A percentile compares a stretch with the other conserved stretches of the same genome.
Conservation (phyloP, 257 asterid genomes). For the Solanum chilense region DNA sequence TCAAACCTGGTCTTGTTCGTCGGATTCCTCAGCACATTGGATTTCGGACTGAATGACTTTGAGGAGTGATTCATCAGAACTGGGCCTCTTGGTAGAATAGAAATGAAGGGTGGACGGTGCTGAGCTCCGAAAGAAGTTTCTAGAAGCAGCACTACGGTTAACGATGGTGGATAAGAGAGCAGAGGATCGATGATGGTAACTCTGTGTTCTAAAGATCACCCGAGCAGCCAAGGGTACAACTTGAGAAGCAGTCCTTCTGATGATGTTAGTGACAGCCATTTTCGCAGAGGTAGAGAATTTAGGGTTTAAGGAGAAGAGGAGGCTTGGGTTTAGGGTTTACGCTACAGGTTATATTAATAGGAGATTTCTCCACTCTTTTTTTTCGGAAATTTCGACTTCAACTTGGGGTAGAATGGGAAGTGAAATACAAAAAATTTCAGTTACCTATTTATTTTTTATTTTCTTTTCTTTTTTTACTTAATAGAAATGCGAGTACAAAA, state of each 20-base stretch:
- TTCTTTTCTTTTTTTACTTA: too few relatives aligned
- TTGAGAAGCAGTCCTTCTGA: constrained; percentile 44
- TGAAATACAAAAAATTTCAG: neutral
- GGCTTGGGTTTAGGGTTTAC: neutral
- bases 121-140: constrained; percentile 14
- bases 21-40: constrained; percentile 32
- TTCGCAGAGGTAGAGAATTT: neutral
- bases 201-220: constrained; percentile 27
- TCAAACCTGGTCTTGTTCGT: neutral
- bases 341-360: neutral
- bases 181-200: constrained; percentile 24
- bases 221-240: constrained; percentile 39
- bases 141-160: constrained; percentile 2
- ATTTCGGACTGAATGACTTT: constrained; percentile 48
- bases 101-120: constrained; percentile 31
- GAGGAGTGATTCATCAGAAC: constrained; percentile 45
- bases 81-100: constrained; percentile 26
- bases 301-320: constrained; percentile 22
- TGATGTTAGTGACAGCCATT: constrained; percentile 38
- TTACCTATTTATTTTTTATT: too few relatives aligned
- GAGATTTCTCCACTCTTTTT: neutral
- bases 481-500: too few relatives aligned
- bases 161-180: constrained; percentile 30
- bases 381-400: neutral
- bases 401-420: neutral